phyloP scores from a whole-genome alignment of 306 rosid species.

The Fragaria vesca region DNA sequence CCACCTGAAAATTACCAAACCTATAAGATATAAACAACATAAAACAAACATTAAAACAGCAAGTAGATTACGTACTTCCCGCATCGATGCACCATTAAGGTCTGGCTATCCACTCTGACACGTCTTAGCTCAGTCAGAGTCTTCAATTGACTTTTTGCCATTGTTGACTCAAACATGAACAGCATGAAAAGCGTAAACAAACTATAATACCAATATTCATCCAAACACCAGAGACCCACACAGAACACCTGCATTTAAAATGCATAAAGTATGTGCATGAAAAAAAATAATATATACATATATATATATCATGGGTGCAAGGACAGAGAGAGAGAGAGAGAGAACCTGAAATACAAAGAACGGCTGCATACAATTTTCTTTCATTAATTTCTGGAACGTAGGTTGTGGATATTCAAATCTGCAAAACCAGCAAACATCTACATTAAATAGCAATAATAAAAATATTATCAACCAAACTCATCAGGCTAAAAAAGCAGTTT shows the following conservation, averaged over 20 bases:
- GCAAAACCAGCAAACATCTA: conserved; percentile 37
- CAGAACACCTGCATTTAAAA: conserved; percentile 72
- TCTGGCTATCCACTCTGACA: conserved; percentile 93
- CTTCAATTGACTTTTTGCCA: conserved; percentile 97
- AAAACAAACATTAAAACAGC: conserved; percentile 7
- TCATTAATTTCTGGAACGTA: conserved; percentile 93
- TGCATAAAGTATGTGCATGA: neutral
- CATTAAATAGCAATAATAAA: neutral
- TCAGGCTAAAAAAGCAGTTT: neutral
- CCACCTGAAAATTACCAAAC: conserved; percentile 64
- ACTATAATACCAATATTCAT: conserved; percentile 99
- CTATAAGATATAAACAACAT: neutral
- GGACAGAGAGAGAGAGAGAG: conserved; percentile 9
- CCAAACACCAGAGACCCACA: conserved; percentile 99
- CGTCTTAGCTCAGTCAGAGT: conserved; percentile 95
- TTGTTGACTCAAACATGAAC: conserved; percentile 96
- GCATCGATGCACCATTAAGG: conserved; percentile 84
- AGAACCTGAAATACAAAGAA: conserved; percentile 96
- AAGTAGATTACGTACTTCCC: conserved; percentile 77
- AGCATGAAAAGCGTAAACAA: conserved; percentile 94
- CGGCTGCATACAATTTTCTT: conserved; percentile 97
- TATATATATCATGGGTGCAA: neutral
- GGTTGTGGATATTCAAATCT: conserved; percentile 99
- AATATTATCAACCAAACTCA: neutral
- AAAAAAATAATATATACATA: neutral